phyloP scores from a whole-genome alignment of 2,329 filamentous ascomycete species.

The Hypoxylon sp. region DNA sequence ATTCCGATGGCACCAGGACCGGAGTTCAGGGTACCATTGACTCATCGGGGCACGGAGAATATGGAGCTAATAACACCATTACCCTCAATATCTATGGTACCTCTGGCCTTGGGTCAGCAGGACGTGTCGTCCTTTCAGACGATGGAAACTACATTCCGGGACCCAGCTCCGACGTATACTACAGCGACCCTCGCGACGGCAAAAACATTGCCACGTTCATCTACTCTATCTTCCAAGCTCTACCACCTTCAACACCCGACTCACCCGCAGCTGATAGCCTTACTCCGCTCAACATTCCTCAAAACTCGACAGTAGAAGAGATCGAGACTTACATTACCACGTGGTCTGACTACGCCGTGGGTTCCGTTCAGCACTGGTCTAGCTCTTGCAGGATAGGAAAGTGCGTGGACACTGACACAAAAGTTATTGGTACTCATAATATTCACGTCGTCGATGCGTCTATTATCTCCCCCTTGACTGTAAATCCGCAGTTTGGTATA shows the following conservation, averaged over 20 bases:
- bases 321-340: slow-evolving; percentile 67
- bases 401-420: slow-evolving; percentile 64
- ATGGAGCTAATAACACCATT: slow-evolving; percentile 61
- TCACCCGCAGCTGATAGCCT: slow-evolving; percentile 56
- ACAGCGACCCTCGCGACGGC: slow-evolving; percentile 63
- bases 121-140: slow-evolving; percentile 59
- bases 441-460: slow-evolving; percentile 67
- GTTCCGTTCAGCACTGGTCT: slow-evolving; percentile 68
- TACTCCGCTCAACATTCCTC: slow-evolving; percentile 64
- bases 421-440: slow-evolving; percentile 64
- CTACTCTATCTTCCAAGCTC: slow-evolving; percentile 62
- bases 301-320: slow-evolving; percentile 62
- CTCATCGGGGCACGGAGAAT: slow-evolving; percentile 61
- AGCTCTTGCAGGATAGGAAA: slow-evolving; percentile 65
- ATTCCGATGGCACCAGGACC: slow-evolving; percentile 58
- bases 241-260: slow-evolving; percentile 53
- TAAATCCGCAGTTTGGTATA: slow-evolving; percentile 68
- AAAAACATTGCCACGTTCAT: slow-evolving; percentile 66
- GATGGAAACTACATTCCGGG: slow-evolving; percentile 61
- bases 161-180: slow-evolving; percentile 61
- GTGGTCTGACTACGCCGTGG: slow-evolving; percentile 62
- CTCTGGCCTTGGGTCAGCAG: slow-evolving; percentile 65
- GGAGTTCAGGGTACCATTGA: slow-evolving; percentile 69
- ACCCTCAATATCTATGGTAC: slow-evolving; percentile 72
- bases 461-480: slow-evolving; percentile 65